These are phyloP conservation scores for Aspergillus egyptiacus DNA, from an alignment of 495 filamentous ascomycete genomes.

Conservation along the genomic window DNA sequence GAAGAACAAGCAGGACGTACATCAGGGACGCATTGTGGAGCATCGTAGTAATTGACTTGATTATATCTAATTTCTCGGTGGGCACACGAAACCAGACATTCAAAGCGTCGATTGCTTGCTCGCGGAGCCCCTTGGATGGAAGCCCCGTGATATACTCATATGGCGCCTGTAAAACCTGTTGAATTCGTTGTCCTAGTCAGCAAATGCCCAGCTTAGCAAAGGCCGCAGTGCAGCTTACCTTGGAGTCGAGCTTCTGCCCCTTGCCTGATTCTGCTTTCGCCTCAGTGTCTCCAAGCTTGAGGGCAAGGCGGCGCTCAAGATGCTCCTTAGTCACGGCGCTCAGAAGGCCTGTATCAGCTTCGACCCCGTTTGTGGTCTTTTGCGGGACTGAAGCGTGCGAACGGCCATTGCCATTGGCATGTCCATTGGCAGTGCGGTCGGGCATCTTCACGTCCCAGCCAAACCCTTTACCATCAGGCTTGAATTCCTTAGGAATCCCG, in stretches of 20 bases:
- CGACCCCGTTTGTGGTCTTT: neutral
- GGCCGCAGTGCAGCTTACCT: neutral
- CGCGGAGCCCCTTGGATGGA: neutral
- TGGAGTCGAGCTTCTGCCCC: neutral
- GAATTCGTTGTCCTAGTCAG: neutral
- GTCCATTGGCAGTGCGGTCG: neutral
- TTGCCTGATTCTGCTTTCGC: neutral
- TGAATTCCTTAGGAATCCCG: neutral
- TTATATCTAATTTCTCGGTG: neutral
- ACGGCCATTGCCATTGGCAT: neutral
- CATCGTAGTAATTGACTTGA: constrained; percentile 13
- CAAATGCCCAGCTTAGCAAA: neutral
- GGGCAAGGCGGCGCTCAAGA: neutral
- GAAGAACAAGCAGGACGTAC: neutral
- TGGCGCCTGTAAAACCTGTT: neutral
- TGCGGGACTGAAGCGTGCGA: neutral
- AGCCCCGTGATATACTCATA: neutral
- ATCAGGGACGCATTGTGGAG: constrained; percentile 23
- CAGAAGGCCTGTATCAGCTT: neutral
- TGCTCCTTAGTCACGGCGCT: neutral
- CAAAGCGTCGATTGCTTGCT: constrained; percentile 7
- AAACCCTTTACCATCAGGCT: neutral
- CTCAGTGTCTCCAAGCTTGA: neutral
- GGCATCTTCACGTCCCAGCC: neutral
- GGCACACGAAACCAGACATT: constrained; percentile 19